Evolutionary conservation across 169 alveolate genomes (phyloP).

Genomic region (Babesia divergens): DNA sequence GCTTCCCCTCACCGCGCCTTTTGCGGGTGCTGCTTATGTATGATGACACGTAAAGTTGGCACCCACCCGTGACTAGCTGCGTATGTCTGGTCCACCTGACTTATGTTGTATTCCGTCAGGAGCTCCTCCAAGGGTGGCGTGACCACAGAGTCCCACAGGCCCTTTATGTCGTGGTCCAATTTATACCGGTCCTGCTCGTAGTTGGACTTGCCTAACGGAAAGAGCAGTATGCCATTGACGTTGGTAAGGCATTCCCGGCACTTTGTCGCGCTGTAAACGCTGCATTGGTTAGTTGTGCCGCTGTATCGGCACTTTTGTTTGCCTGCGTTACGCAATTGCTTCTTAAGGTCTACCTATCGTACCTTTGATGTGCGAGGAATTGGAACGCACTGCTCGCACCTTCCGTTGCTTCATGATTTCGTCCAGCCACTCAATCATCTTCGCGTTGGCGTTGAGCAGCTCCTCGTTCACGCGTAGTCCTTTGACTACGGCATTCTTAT

Average conservation of each 20-base stretch:
- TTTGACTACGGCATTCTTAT: slow-evolving; percentile 3
- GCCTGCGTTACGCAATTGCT: slow-evolving; percentile 3
- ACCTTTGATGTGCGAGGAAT: slow-evolving; percentile 65
- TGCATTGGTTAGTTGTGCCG: slow-evolving; percentile 63
- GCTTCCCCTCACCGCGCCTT: slow-evolving; percentile 9
- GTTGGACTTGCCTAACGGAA: slow-evolving; percentile 70
- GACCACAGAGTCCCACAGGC: slow-evolving; percentile 72
- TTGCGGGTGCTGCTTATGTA: not conserved
- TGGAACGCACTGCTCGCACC: slow-evolving; percentile 63
- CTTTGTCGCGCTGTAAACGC: slow-evolving; percentile 62
- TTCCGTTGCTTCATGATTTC: slow-evolving; percentile 60
- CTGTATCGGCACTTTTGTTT: slow-evolving; percentile 67
- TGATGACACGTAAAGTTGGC: not conserved
- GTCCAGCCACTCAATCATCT: slow-evolving; percentile 61
- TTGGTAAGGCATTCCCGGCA: slow-evolving; percentile 68
- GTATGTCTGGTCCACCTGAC: slow-evolving; percentile 24
- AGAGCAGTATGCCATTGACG: slow-evolving; percentile 63
- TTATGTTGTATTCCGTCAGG: slow-evolving; percentile 49
- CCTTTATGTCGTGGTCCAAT: slow-evolving; percentile 69
- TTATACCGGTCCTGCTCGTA: slow-evolving; percentile 68
- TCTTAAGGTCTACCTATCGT: not conserved
- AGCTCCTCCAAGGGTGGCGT: slow-evolving; percentile 60
- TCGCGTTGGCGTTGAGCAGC: slow-evolving; percentile 49
- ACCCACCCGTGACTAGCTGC: not conserved
- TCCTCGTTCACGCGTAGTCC: slow-evolving; percentile 65